phyloP scores from a whole-genome alignment of 495 filamentous ascomycete species.

The Lichina pygmaea region DNA sequence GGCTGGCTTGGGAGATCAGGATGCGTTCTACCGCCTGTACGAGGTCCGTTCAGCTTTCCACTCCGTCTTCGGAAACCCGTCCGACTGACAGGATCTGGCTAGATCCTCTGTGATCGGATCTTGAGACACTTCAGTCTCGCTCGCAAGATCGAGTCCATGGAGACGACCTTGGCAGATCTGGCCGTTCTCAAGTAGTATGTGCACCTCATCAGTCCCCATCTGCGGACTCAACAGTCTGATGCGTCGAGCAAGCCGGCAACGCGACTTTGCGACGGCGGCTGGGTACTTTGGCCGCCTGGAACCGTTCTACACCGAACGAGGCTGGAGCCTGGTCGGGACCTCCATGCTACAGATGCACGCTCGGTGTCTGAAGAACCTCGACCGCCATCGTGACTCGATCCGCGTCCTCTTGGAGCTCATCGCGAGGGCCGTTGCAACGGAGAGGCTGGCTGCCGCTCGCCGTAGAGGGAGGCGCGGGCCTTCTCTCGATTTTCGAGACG shows the following conservation, averaged over 20 bases:
- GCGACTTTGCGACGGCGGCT: conserved; percentile 47
- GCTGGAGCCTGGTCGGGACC: conserved; percentile 58
- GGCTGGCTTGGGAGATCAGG: conserved; percentile 10
- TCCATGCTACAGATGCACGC: conserved; percentile 70
- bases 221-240: neutral
- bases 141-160: conserved; percentile 43
- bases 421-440: conserved; percentile 36
- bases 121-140: conserved; percentile 40
- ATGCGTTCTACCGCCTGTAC: conserved; percentile 28
- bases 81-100: neutral
- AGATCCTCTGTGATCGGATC: conserved; percentile 16
- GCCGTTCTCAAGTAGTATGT: conserved; percentile 55
- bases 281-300: conserved; percentile 59
- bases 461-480: conserved; percentile 3
- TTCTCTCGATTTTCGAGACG: neutral
- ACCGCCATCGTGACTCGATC: conserved; percentile 55
- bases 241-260: conserved; percentile 19
- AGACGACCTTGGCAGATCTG: conserved; percentile 59
- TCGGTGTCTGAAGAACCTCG: conserved; percentile 51
- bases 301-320: conserved; percentile 52
- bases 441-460: conserved; percentile 9
- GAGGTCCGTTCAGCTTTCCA: neutral
- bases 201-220: neutral
- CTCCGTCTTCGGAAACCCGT: neutral
- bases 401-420: conserved; percentile 47